Base-by-base conservation (phyloP, 129 eudicot species). In the Scalesia atractyloides region DNA sequence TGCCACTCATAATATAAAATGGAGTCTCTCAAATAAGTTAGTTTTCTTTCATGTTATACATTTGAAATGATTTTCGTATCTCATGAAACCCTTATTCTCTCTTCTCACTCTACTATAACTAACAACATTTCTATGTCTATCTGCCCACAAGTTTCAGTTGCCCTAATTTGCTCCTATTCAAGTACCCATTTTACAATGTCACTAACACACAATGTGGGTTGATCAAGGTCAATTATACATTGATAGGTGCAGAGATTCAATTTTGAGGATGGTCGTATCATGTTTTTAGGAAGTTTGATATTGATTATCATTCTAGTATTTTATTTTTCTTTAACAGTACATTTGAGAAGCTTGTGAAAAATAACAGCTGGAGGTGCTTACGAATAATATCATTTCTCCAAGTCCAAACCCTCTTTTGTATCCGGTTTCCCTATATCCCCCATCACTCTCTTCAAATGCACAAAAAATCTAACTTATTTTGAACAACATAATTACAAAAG, bases 401-500 rank as follows among this genome's bases (percentile, higher is more conserved):
- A 41, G 46, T 8, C 19, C 19, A 49, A 49, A 5, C 5, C 64
- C 81, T 37, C 79, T 83, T 33, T 73, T 77, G 14, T 73, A 49
- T 36, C 64, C 77, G 10, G 37, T 81, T 48, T 34, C 58, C 6
- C 2, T 79, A 15, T 1, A 4, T 18, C 37, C 52, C 37, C 1
- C 15, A 46, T 83, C 71, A 72, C 76, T 54, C 3, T 86, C 36
- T 83, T 74, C 66, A 74, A 64, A 72, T 86, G 91, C 58, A 12
- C 34, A 53, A 53, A 66, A 24, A 7, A 43, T 75, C 7, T 17
- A 26, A 75, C 1, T 5, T 10, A 64, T 64, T 76, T 76, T 48
- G 2, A 14, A 2, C 22, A n/a, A 66, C 7, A 9, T 0, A 19
- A 15, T 76, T 24, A 57, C 37, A 16, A 17, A 0, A 56, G 18